Evolutionary conservation across 2,329 filamentous ascomycete species (phyloP).

Genomic region (Emmonsiellopsis sp.): DNA sequence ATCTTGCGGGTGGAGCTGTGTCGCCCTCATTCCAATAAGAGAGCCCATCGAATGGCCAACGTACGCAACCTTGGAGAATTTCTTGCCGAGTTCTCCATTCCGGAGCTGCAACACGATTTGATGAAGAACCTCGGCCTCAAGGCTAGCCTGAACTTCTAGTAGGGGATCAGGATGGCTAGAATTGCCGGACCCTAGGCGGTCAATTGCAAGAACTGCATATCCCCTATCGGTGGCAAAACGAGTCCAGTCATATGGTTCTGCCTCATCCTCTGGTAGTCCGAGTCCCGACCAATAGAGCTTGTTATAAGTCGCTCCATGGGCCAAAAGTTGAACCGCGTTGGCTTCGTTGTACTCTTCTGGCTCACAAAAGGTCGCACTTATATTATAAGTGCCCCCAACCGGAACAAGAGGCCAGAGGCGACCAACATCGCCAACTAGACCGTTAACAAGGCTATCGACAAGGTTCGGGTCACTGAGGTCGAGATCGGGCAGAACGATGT

Average conservation of each 20-base stretch:
- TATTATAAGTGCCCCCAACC: neutral
- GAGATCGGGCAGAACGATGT: neutral
- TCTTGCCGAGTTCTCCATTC: conserved; percentile 3
- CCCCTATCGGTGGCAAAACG: conserved; percentile 12
- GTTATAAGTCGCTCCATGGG: conserved; percentile 6
- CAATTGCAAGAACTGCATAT: conserved; percentile 14
- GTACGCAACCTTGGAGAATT: conserved; percentile 7
- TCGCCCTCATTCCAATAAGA: neutral
- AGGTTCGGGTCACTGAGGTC: neutral
- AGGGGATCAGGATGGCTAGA: conserved; percentile 13
- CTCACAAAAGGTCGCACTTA: conserved; percentile 5
- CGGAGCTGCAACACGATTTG: conserved; percentile 3
- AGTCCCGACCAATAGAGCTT: conserved; percentile 7
- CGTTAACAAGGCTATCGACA: neutral
- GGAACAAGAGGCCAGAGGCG: neutral
- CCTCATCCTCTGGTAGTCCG: conserved; percentile 2
- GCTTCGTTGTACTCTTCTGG: neutral
- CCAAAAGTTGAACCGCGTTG: conserved; percentile 6
- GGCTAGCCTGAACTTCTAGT: conserved; percentile 7
- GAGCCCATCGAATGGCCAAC: conserved; percentile 10
- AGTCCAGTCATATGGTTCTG: conserved; percentile 8
- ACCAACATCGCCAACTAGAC: neutral
- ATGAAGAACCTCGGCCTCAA: conserved; percentile 8
- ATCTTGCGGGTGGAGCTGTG: conserved; percentile 6
- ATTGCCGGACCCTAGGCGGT: conserved; percentile 12